Percentiles rank a stretch among this genome's conserved stretches.
Evolutionary conservation across 768 basidiomycete species (phyloP).

Genomic region (Amanita fuliginea): DNA sequence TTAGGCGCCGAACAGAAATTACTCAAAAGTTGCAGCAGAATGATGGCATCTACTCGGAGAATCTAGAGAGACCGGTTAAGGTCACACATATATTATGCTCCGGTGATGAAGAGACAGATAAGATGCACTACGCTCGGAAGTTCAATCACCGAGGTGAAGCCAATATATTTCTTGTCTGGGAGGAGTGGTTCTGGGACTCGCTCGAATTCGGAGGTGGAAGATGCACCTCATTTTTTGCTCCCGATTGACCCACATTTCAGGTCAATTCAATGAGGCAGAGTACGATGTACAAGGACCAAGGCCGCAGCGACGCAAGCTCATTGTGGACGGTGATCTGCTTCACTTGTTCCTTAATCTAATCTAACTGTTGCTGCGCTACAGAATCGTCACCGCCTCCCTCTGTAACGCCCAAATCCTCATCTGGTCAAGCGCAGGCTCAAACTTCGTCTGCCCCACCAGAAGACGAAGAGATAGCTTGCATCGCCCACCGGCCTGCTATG

Average conservation of each 20-base stretch:
- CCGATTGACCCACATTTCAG: slow-evolving; percentile 17
- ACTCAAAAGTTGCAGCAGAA: slow-evolving; percentile 44
- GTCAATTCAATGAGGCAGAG: slow-evolving; percentile 50
- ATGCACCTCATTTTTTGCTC: background rate
- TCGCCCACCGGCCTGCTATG: slow-evolving; percentile 47
- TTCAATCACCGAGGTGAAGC: slow-evolving; percentile 63
- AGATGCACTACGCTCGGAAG: slow-evolving; percentile 70
- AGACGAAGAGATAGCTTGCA: slow-evolving; percentile 40
- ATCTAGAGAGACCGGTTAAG: slow-evolving; percentile 63
- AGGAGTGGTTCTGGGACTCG: slow-evolving; percentile 97
- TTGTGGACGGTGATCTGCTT: slow-evolving; percentile 15
- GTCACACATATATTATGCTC: slow-evolving; percentile 84
- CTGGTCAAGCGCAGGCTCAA: slow-evolving; percentile 6
- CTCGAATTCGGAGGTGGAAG: slow-evolving; percentile 56
- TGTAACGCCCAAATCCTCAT: slow-evolving; percentile 13
- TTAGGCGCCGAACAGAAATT: slow-evolving; percentile 50
- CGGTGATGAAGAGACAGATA: slow-evolving; percentile 55
- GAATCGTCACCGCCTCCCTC: slow-evolving; percentile 15
- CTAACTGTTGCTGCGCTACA: slow-evolving; percentile 8
- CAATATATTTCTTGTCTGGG: slow-evolving; percentile 75
- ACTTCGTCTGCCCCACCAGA: slow-evolving; percentile 22
- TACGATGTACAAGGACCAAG: slow-evolving; percentile 53
- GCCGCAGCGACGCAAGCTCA: slow-evolving; percentile 36
- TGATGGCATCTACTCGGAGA: slow-evolving; percentile 64
- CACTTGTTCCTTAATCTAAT: slow-evolving; percentile 12